These are phyloP conservation scores for Xylogone sp. DNA, from an alignment of 2,329 filamentous ascomycete genomes.

Conservation along the genomic window DNA sequence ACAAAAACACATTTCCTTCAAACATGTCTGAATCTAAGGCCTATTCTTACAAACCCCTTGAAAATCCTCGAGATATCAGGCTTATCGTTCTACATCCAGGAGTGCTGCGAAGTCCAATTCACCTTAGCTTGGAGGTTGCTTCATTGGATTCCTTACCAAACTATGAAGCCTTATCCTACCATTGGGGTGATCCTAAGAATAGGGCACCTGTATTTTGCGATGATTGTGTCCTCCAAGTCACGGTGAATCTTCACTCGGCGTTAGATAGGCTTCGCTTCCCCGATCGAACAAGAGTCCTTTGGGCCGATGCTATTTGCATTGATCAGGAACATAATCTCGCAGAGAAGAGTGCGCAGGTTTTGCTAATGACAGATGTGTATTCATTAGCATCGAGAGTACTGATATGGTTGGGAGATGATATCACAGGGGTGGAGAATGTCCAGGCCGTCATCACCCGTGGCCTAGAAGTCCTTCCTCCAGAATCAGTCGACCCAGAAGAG, in stretches of 20 bases:
- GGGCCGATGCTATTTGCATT: conserved; percentile 1
- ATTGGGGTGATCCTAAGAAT: conserved; percentile 5
- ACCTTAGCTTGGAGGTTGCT: not conserved
- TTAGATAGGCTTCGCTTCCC: conserved; percentile 4
- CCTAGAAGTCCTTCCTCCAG: conserved; percentile 51
- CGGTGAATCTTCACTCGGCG: conserved; percentile 2
- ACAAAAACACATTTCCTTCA: not conserved
- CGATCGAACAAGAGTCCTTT: conserved; percentile 3
- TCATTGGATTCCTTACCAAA: not conserved
- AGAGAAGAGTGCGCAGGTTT: not conserved
- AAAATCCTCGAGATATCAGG: not conserved
- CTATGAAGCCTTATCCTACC: conserved; percentile 8
- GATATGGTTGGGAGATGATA: conserved; percentile 1
- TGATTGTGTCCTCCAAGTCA: conserved; percentile 4
- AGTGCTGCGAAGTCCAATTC: not conserved
- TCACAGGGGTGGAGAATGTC: not conserved
- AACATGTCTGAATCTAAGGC: not conserved
- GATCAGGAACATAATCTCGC: not conserved
- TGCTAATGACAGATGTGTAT: not conserved
- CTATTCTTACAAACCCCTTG: not conserved
- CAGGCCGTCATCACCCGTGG: conserved; percentile 14
- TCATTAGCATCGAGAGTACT: not conserved
- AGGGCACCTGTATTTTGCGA: conserved; percentile 4
- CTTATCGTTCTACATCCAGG: not conserved
- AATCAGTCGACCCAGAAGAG: conserved; percentile 40